Conservation (phyloP, 2,329 filamentous ascomycete genomes). For the Aspergillus brunneoviolaceus region DNA sequence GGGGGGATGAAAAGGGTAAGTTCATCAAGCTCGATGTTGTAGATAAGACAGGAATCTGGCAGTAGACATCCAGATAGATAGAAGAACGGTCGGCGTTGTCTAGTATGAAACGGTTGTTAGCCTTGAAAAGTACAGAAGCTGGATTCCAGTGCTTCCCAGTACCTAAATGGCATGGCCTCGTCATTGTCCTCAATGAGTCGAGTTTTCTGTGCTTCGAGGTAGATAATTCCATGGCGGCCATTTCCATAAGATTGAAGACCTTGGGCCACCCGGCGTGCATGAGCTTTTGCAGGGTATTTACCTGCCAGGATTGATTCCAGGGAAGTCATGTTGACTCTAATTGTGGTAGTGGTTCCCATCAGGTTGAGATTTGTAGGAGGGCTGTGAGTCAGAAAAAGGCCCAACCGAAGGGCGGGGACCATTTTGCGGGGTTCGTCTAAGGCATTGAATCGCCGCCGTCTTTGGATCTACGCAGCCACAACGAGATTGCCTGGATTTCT, state of each 20-base stretch:
- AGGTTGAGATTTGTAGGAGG: too few species aligned
- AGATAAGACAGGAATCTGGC: conserved; percentile 76
- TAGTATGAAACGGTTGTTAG: conserved; percentile 36
- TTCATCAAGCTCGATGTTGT: conserved; percentile 71
- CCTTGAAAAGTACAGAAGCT: neutral
- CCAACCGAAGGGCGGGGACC: too few species aligned
- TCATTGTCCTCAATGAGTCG: conserved; percentile 88
- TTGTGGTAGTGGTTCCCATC: too few species aligned
- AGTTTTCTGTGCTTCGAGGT: conserved; percentile 81
- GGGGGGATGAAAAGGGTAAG: conserved; percentile 90
- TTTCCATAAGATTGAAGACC: conserved; percentile 66
- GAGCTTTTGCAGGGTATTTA: conserved; percentile 80
- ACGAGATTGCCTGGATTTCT: too few species aligned
- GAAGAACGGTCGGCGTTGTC: conserved; percentile 90
- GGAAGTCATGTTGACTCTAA: conserved; percentile 28
- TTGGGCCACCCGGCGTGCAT: conserved; percentile 79
- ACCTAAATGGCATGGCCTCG: conserved; percentile 77
- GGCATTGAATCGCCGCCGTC: too few species aligned
- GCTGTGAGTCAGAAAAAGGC: neutral
- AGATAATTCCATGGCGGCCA: conserved; percentile 71
- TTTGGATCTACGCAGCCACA: too few species aligned
- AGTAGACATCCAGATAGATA: conserved; percentile 86
- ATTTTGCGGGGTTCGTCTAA: too few species aligned
- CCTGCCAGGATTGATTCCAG: conserved; percentile 49
- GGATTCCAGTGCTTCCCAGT: conserved; percentile 18